Evolutionary conservation across 2,329 filamentous ascomycete species (phyloP).

Genomic region (Curvularia eragrostidis): DNA sequence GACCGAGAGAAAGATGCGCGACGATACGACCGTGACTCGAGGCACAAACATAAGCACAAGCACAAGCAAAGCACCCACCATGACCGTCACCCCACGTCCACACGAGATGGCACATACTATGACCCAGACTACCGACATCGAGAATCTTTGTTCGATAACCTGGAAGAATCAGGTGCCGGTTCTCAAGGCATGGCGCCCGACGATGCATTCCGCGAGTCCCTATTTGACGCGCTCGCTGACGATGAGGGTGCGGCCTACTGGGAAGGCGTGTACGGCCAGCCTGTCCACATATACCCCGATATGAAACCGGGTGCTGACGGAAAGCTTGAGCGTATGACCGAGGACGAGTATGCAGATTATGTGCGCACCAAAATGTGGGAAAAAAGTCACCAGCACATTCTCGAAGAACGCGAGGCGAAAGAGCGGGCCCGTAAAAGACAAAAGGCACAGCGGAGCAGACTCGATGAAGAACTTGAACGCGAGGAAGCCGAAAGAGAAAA

Average conservation of each 20-base stretch:
- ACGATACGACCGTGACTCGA: constrained; percentile 20
- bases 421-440: constrained; percentile 56
- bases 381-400: constrained; percentile 82
- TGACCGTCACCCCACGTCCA: constrained; percentile 34
- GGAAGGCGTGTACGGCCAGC: constrained; percentile 96
- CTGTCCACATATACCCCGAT: constrained; percentile 79
- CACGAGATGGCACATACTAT: constrained; percentile 41
- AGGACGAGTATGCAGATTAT: constrained; percentile 88
- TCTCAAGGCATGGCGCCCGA: constrained; percentile 61
- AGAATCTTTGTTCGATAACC: constrained; percentile 41
- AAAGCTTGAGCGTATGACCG: constrained; percentile 81
- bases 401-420: constrained; percentile 76
- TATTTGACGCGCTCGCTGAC: constrained; percentile 96
- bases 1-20: constrained; percentile 16
- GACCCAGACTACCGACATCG: constrained; percentile 40
- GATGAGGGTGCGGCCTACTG: constrained; percentile 96
- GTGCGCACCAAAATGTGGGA: constrained; percentile 95
- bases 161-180: constrained; percentile 43
- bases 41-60: constrained; percentile 30
- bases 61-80: constrained; percentile 22
- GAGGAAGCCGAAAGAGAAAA: constrained; percentile 52
- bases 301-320: constrained; percentile 61
- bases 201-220: constrained; percentile 84
- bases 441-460: constrained; percentile 43
- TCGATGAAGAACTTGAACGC: constrained; percentile 52